Evolutionary conservation across 441 rosid genomes (phyloP).

Genomic region (Capsella rubella): DNA sequence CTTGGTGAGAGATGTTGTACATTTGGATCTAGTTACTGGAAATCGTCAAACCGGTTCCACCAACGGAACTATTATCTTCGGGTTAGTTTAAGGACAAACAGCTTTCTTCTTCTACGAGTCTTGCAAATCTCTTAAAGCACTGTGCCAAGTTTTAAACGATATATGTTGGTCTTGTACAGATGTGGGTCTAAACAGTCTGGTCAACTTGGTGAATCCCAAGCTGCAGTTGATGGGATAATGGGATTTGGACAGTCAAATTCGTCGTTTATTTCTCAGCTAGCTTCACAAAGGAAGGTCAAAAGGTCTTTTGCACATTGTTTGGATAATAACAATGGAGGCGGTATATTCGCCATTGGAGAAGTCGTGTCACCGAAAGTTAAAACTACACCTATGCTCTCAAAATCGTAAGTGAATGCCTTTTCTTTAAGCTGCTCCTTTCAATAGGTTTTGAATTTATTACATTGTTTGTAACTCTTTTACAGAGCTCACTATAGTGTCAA

Average conservation of each 20-base stretch:
- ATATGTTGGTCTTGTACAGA: conserved; percentile 42
- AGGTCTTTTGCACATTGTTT: conserved; percentile 84
- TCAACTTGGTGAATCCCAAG: conserved; percentile 62
- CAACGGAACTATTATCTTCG: conserved; percentile 76
- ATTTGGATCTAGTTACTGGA: conserved; percentile 61
- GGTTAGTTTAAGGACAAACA: conserved; percentile 52
- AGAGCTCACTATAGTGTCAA: conserved; percentile 90
- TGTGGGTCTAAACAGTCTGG: conserved; percentile 90
- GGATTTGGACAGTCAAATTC: conserved; percentile 95
- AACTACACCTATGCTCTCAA: conserved; percentile 81
- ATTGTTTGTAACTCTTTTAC: conserved; percentile 38
- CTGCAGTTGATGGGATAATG: conserved; percentile 86
- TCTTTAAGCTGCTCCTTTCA: conserved; percentile 26
- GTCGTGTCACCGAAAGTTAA: conserved; percentile 78
- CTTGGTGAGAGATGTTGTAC: conserved; percentile 72
- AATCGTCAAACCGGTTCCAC: conserved; percentile 59
- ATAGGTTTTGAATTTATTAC: conserved; percentile 3
- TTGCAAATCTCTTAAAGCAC: not conserved
- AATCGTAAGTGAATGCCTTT: conserved; percentile 62
- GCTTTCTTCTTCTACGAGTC: no score
- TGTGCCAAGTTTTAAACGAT: not conserved
- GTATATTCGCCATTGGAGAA: conserved; percentile 87
- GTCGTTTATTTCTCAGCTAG: conserved; percentile 86
- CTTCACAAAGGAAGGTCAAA: conserved; percentile 75
- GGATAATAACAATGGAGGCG: conserved; percentile 78